Base-by-base conservation (phyloP, 2,329 filamentous ascomycete genomes). In the Lasiodiplodia sp. region DNA sequence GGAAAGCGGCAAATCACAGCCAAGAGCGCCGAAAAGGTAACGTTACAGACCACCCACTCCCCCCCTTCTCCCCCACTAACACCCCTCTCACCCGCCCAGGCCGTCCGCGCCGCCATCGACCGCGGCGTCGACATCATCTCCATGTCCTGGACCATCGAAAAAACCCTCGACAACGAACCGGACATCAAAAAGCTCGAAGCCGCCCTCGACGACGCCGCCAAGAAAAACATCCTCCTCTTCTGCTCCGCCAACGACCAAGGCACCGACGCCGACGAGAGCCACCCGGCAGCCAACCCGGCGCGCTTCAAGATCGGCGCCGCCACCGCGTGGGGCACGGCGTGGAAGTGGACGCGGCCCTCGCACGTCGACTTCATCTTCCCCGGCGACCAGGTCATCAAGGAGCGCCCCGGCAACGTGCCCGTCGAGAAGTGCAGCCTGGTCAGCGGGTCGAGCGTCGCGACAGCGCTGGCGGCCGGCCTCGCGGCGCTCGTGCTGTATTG, bases 91-190 rank as follows among this genome's bases (percentile, higher is more conserved):
- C 31, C 31, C 31, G 1, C 12, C 18, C 28, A 64, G 60, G 60
- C 60, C 3, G 44, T 64, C 7, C 60, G 60, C 5, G 60, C 60
- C 2, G 60, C 40, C 5, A 52, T 64, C 14, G 60, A 64, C 44
- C 31, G 16, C 14, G 44, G 18, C 4, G 60, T 64, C 16, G 60
- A 64, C 25, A 37, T 64, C 40, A 64, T 64, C 18, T 64, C 60
- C n/a, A 64, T 64, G 60, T 64, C 60, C 2, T 64, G 44, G 60
- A 64, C 60, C 2, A 64, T 64, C 16, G 40, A 64, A 18, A 51
- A 49, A 28, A 52, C 60, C 6, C 4, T 18, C 38, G 21, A n/a
- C 7, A 52, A 64, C 60, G 14, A 64, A 2, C 4, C 6, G 7
- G 23, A 52, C 16, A 49, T 52, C 3, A 18, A 31, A 23, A 49